Conservation (phyloP, 805 yeast genomes). For the Pichia cabralensis region DNA sequence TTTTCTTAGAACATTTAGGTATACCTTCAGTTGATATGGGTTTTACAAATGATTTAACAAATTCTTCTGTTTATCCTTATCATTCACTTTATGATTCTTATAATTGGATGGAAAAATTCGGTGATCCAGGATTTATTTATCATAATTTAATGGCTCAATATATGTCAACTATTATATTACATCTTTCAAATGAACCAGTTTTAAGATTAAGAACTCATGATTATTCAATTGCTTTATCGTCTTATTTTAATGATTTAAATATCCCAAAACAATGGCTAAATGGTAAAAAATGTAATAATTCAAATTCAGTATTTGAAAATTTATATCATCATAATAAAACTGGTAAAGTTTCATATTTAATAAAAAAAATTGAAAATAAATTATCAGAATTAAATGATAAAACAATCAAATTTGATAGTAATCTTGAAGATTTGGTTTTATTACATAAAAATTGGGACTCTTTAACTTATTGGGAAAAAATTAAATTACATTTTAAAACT, state of each 20-base stretch:
- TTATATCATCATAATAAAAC: not conserved
- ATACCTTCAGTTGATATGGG: conserved; percentile 54
- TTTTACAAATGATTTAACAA: conserved; percentile 29
- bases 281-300: not conserved
- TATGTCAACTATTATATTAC: conserved; percentile 39
- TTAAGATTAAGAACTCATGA: conserved; percentile 32
- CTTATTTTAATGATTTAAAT: conserved; percentile 32
- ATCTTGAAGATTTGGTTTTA: conserved; percentile 14
- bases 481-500: conserved; percentile 19
- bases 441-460: conserved; percentile 17
- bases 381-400: conserved; percentile 17
- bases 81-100: conserved; percentile 69
- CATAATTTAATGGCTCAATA: conserved; percentile 49
- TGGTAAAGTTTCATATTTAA: conserved; percentile 7
- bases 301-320: not conserved
- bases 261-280: conserved; percentile 20
- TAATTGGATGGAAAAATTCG: conserved; percentile 57
- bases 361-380: conserved; percentile 21
- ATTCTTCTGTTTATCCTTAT: conserved; percentile 59
- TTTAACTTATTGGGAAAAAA: conserved; percentile 19
- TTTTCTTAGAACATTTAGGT: conserved; percentile 49
- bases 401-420: conserved; percentile 21
- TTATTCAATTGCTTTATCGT: conserved; percentile 44
- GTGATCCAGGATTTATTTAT: conserved; percentile 51
- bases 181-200: conserved; percentile 39